Conservation (phyloP, 2,329 filamentous ascomycete genomes). For the Colletotrichum somersetense region DNA sequence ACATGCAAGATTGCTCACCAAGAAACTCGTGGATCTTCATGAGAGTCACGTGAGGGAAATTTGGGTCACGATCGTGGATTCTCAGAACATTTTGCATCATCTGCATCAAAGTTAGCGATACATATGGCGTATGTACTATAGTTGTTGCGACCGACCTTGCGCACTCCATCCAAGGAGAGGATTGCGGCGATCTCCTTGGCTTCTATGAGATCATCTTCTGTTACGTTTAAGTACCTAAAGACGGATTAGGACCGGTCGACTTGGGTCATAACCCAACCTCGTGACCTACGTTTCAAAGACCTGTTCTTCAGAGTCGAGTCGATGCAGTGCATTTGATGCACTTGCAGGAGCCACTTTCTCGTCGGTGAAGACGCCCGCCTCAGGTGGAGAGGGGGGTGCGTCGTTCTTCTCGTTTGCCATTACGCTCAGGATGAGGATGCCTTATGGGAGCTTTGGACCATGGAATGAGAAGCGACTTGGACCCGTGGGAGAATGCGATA, state of each 20-base stretch:
- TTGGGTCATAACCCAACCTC: too few relatives aligned
- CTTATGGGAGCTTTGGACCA: conserved; percentile 2
- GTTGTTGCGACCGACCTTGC: conserved; percentile 43
- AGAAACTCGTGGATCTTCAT: conserved; percentile 57
- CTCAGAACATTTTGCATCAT: conserved; percentile 57
- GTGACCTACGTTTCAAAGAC: conserved; percentile 32
- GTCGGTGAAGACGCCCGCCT: conserved; percentile 34
- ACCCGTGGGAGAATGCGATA: conserved; percentile 14
- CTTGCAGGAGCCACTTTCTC: conserved; percentile 33
- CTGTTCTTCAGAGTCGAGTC: conserved; percentile 33
- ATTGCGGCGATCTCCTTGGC: conserved; percentile 54
- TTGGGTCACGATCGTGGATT: conserved; percentile 59
- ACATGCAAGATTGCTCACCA: conserved; percentile 53
- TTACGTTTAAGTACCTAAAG: conserved; percentile 50
- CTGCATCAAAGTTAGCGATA: conserved; percentile 32
- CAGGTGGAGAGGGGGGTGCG: conserved; percentile 26
- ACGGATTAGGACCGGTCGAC: background rate
- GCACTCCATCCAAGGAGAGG: conserved; percentile 52
- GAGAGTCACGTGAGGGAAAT: conserved; percentile 56
- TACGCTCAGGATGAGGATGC: conserved; percentile 6
- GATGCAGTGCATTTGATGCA: conserved; percentile 14
- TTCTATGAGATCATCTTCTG: conserved; percentile 59
- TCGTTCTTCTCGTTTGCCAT: conserved; percentile 40
- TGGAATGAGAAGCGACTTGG: background rate
- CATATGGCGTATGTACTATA: background rate